A percentile compares a stretch with the other conserved stretches of the same genome.
Evolutionary conservation across 768 basidiomycete species (phyloP).

Genomic region (Hemileccinum rubropunctum): DNA sequence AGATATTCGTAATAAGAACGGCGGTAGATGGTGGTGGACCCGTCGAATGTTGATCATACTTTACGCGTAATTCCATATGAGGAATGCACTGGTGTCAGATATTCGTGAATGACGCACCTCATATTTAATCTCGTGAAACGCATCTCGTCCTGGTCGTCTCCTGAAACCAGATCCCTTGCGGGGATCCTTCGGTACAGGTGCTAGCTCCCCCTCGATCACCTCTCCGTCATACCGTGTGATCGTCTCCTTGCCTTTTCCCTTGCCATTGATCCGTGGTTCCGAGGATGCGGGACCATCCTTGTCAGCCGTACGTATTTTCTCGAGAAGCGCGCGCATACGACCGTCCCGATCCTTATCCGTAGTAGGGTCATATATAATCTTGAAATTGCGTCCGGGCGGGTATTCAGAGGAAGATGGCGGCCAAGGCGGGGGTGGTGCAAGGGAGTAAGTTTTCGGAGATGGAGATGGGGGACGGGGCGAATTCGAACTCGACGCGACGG

Average conservation of each 20-base stretch:
- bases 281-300: conserved; percentile 21
- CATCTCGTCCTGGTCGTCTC: conserved; percentile 32
- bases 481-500: conserved; percentile 29
- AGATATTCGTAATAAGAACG: conserved; percentile 70
- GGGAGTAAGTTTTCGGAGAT: conserved; percentile 36
- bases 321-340: conserved; percentile 38
- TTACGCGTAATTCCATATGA: conserved; percentile 9
- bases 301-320: conserved; percentile 38
- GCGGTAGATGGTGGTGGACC: conserved; percentile 71
- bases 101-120: conserved; percentile 43
- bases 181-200: conserved; percentile 50
- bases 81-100: conserved; percentile 1
- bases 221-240: conserved; percentile 56
- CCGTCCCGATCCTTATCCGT: conserved; percentile 47
- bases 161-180: conserved; percentile 42
- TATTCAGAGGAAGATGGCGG: conserved; percentile 51
- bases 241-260: conserved; percentile 61
- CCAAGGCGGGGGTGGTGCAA: conserved; percentile 51
- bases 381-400: conserved; percentile 50
- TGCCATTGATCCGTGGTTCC: conserved; percentile 52
- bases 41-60: conserved; percentile 76
- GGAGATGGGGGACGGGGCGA: conserved; percentile 9
- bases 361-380: conserved; percentile 61
- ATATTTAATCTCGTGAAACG: conserved; percentile 49
- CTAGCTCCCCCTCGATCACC: conserved; percentile 42